These are phyloP conservation scores for Russula ochroleuca DNA, from an alignment of 768 basidiomycete species.

Conservation along the genomic window DNA sequence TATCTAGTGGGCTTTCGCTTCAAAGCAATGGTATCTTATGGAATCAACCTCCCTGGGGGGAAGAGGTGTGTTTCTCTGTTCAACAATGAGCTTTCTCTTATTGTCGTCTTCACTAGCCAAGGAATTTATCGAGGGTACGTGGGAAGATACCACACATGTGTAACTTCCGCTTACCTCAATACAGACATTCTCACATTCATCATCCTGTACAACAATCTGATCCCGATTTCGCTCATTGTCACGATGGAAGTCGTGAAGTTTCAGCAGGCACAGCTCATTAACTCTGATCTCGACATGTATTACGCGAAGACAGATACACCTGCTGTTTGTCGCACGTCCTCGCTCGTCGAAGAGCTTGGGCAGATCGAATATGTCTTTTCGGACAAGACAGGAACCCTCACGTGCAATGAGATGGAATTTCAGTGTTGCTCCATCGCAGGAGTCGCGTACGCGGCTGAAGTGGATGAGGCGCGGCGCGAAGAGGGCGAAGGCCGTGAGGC, in stretches of 20 bases:
- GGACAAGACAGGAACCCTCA: slow-evolving; percentile 93
- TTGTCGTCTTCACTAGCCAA: slow-evolving; percentile 45
- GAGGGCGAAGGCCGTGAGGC: slow-evolving; percentile 52
- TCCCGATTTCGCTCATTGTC: slow-evolving; percentile 97
- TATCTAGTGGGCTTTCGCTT: slow-evolving; percentile 76
- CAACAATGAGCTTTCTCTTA: slow-evolving; percentile 10
- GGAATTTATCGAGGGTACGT: slow-evolving; percentile 77
- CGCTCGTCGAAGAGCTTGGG: slow-evolving; percentile 95
- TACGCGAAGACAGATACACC: slow-evolving; percentile 93
- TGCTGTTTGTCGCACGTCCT: slow-evolving; percentile 95
- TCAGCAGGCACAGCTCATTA: slow-evolving; percentile 96
- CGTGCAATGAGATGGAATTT: slow-evolving; percentile 98
- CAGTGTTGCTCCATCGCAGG: slow-evolving; percentile 86
- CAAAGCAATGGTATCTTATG: slow-evolving; percentile 86
- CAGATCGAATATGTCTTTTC: slow-evolving; percentile 97
- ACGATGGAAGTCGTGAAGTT: slow-evolving; percentile 99
- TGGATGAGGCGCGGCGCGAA: slow-evolving; percentile 78
- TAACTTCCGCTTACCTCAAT: slow-evolving; percentile 11
- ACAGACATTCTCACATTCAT: slow-evolving; percentile 96
- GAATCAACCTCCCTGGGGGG: slow-evolving; percentile 56
- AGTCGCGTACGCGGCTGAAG: slow-evolving; percentile 81
- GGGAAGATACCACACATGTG: neutral
- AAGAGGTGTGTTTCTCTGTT: slow-evolving; percentile 45
- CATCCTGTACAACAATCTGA: slow-evolving; percentile 98
- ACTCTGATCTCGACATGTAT: slow-evolving; percentile 98